Base-by-base conservation (phyloP, 169 alveolate species). In the Hepatocystis sp. region DNA sequence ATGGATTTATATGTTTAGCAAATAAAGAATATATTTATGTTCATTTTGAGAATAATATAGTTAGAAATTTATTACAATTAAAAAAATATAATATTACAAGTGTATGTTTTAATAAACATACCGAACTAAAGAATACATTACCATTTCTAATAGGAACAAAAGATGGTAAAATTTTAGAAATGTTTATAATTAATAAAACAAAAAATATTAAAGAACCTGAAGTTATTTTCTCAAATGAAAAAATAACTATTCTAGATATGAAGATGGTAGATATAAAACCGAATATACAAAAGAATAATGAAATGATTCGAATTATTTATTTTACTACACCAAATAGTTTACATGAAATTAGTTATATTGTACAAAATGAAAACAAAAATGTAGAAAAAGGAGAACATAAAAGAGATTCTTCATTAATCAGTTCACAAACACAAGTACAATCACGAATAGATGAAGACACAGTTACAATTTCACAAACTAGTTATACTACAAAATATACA, bases 1-100 rank as follows among this genome's bases (percentile, higher is more conserved):
- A 78, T 78, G 89, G 89, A 30, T 60, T 78, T 78, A 78, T 78
- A 47, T 78, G 89, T 25, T 55, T 78, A 42, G 89, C 89, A 27
- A 78, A 78, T 40, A 78, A 78, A 7, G 89, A 78, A 47, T 78
- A 78, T 78, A 52, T 78, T 17, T 78, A 78, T 60, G 58, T 78
- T 30, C 89, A 78, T 17, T 78, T 78, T 51, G 89, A 78, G 61
- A 30, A 78, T 56, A 78, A 78, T 39, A 63, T 78, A 11, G 71
- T 78, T n/a, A 46, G 25, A 49, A 78, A 81, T 63, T 19, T 81
- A 39, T 28, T 19, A 0, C 46, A 81, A 42, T 81, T 81, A 63
- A 81, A 81, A 60, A 81, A 81, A 21, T 81, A 63, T 42, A 81
- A 81, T 30, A 81, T 81, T 10, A 47, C 65, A 47, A 47, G 84